Evolutionary conservation across 441 rosid genomes (phyloP).

Genomic region (Syzygium malaccense): DNA sequence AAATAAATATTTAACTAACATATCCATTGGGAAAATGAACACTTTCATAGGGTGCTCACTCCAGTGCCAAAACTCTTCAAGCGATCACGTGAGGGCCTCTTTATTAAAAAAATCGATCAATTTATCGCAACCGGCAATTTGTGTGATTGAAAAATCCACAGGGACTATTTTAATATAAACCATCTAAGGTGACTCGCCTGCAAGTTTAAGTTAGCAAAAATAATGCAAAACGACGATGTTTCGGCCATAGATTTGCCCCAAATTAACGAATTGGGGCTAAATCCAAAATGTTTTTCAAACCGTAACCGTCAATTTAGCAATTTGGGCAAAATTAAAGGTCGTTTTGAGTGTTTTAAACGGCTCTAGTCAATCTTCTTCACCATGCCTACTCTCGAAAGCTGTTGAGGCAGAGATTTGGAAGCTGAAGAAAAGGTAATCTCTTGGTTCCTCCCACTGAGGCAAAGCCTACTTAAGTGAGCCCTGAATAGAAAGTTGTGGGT

Average conservation of each 20-base stretch:
- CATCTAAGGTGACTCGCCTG: rapidly evolving
- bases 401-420: not conserved
- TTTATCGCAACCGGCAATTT: not conserved
- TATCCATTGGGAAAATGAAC: no score
- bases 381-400: not conserved
- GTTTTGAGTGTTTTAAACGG: not conserved
- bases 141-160: not conserved
- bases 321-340: not conserved
- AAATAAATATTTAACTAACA: no score
- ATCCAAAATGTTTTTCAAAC: not conserved
- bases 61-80: no score
- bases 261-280: not conserved
- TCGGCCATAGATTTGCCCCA: not conserved
- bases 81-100: no score
- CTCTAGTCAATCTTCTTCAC: not conserved
- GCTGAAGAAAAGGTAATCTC: slow-evolving; percentile 22
- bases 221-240: not conserved
- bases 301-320: not conserved
- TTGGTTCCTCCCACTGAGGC: slow-evolving; percentile 33
- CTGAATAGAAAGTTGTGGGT: slow-evolving; percentile 15
- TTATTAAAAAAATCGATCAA: no score
- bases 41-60: no score
- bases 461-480: not conserved
- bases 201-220: not conserved
- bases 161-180: not conserved